Evolutionary conservation across 2,329 filamentous ascomycete genomes (phyloP).

Genomic region (Pseudogymnoascus verrucosus): DNA sequence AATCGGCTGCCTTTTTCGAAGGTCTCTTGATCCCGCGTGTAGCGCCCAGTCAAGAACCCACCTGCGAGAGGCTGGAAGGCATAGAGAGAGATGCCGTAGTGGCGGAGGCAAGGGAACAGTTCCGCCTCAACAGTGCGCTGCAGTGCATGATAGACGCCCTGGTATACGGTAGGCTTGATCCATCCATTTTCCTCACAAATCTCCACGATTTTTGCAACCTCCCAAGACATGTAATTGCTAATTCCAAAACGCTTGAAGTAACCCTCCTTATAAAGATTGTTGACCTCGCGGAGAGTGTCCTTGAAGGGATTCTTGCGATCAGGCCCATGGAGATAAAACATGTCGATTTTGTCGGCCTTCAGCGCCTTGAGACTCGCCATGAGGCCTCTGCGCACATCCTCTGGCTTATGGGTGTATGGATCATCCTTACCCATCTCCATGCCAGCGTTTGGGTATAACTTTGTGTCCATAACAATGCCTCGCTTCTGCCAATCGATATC

Average conservation of each 20-base stretch:
- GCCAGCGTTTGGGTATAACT: conserved; percentile 28
- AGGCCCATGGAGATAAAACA: conserved; percentile 24
- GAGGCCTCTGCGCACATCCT: conserved; percentile 40
- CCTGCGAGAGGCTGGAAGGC: conserved; percentile 52
- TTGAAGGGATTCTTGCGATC: conserved; percentile 24
- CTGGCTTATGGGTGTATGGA: conserved; percentile 42
- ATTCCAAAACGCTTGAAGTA: conserved; percentile 43
- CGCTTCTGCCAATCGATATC: conserved; percentile 55
- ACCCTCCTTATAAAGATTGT: conserved; percentile 29
- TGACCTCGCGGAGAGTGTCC: conserved; percentile 24
- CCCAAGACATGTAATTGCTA: conserved; percentile 47
- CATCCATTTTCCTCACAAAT: conserved; percentile 28
- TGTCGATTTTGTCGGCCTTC: conserved; percentile 36
- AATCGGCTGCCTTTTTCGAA: conserved; percentile 18
- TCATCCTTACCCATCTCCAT: conserved; percentile 33
- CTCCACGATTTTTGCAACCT: conserved; percentile 24
- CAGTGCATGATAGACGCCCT: conserved; percentile 28
- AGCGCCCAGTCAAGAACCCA: conserved; percentile 29
- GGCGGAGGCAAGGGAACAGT: conserved; percentile 47
- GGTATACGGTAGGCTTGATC: conserved; percentile 29
- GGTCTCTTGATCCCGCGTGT: conserved; percentile 29
- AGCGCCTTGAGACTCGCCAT: conserved; percentile 45
- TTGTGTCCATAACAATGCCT: conserved; percentile 55
- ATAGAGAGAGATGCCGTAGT: conserved; percentile 54
- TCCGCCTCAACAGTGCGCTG: conserved; percentile 51